A percentile compares a stretch with the other conserved stretches of the same genome.
Conservation (phyloP, 1,139 yeast species). For the Pichia sp. region DNA sequence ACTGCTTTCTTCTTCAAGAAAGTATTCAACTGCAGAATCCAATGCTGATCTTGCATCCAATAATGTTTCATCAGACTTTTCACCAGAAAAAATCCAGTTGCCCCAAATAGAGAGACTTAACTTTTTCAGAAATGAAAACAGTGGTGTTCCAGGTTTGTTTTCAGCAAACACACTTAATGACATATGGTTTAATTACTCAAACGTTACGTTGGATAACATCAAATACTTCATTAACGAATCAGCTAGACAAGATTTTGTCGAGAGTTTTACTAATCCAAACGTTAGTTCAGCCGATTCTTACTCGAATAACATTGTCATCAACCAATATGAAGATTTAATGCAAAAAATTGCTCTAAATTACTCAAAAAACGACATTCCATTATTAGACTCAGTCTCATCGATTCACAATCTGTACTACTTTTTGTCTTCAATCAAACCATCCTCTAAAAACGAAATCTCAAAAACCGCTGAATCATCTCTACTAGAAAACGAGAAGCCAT, state of each 20-base stretch:
- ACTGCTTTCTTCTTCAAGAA: no score
- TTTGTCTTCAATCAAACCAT: conserved; percentile 39
- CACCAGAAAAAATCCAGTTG: conserved; percentile 10
- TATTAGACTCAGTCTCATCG: conserved; percentile 51
- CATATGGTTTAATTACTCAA: conserved; percentile 54
- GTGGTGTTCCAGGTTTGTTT: conserved; percentile 38
- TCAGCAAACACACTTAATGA: conserved; percentile 43
- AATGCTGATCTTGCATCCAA: no score
- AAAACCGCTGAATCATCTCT: conserved; percentile 29
- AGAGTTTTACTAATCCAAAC: conserved; percentile 14
- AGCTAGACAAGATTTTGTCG: conserved; percentile 17
- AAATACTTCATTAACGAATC: conserved; percentile 27
- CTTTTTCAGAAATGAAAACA: conserved; percentile 4
- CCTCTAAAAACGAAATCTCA: conserved; percentile 11
- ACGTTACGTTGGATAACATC: conserved; percentile 37
- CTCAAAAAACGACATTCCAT: conserved; percentile 26
- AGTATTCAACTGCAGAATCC: no score
- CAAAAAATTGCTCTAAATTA: conserved; percentile 33
- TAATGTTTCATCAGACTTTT: no score
- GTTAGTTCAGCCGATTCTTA: conserved; percentile 7
- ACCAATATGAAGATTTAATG: conserved; percentile 31
- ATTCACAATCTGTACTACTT: conserved; percentile 54
- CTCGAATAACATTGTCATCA: conserved; percentile 20
- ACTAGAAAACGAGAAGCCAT: conserved; percentile 19
- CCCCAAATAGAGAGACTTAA: conserved; percentile 19